Conservation (phyloP, 2,329 filamentous ascomycete species). For the Aspergillus hiratsukae region DNA sequence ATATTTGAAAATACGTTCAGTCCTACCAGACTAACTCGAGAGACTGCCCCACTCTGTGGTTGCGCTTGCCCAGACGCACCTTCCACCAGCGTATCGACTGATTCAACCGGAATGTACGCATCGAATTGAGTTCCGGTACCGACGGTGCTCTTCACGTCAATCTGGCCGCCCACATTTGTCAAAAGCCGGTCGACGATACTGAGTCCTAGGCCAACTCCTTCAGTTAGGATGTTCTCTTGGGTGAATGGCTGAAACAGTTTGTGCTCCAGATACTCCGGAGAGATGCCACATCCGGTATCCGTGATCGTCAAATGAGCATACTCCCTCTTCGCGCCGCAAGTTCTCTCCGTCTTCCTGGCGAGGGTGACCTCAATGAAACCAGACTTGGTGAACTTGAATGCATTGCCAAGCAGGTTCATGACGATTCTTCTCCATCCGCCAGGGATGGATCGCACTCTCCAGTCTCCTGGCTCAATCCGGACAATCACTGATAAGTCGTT, state of each 20-base stretch:
- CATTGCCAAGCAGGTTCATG: conserved; percentile 36
- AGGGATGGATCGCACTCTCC: conserved; percentile 26
- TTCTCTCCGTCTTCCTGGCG: conserved; percentile 9
- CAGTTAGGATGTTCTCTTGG: conserved; percentile 56
- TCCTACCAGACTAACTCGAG: conserved; percentile 24
- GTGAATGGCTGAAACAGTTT: conserved; percentile 58
- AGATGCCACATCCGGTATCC: conserved; percentile 63
- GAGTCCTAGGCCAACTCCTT: conserved; percentile 61
- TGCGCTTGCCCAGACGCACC: background rate
- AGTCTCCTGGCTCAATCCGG: conserved; percentile 24
- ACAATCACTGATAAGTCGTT: conserved; percentile 25
- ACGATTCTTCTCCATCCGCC: conserved; percentile 32
- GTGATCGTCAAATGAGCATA: conserved; percentile 43
- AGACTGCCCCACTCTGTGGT: background rate
- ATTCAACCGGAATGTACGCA: conserved; percentile 23
- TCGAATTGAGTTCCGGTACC: conserved; percentile 27
- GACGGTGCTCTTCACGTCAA: conserved; percentile 49
- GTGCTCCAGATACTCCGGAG: conserved; percentile 53
- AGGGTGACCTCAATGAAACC: conserved; percentile 31
- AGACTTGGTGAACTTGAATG: conserved; percentile 33
- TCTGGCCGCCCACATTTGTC: conserved; percentile 51
- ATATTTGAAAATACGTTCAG: conserved; percentile 22
- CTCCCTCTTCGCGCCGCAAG: conserved; percentile 7
- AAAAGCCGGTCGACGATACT: conserved; percentile 58
- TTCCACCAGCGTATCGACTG: background rate